Evolutionary conservation across 306 rosid species (phyloP), one percentile per base, ranked within the genome.

Genomic region (Vigna radiata): DNA sequence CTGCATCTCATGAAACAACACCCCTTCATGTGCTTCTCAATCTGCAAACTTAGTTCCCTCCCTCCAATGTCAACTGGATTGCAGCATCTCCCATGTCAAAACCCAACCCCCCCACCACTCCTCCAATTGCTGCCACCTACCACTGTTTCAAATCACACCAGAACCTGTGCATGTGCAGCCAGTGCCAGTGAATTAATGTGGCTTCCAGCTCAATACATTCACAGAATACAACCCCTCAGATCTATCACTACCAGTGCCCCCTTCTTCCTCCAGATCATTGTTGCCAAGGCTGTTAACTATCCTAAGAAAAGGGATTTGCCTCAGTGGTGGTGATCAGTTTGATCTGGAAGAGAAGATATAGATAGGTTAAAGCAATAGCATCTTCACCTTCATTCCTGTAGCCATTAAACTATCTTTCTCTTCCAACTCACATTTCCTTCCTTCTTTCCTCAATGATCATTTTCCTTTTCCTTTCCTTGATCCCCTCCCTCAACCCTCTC

Each of bases 321-420:
- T 25, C 27, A 25, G 27, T 62, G 46, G 47, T 29, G 44, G 46
- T 33, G 68, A 1, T n/a, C 47, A 36, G 47, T n/a, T 61, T 33
- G 68, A 36, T 33, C 25, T 16, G 25, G 25, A 62, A 33, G 11
- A 60, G 13, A 6, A 16, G 66, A 9, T 29, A 60, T 15, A 13
- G 12, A 60, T 60, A 14, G 66, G 66, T 25, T 14, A 60, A 27
- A 60, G 43, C 27, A 14, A 18, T 36, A 62, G 68, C 36, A 31
- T 36, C 6, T 61, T 61, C 68, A 61, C 68, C 6, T 46, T 29
- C 25, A 63, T 37, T 37, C 17, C 69, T 63, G 15, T 63, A 63
- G 8, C 29, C 16, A 6, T 4, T 39, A 8, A 37, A 25, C 49
- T 37, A 64, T 64, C 49, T 39, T 16, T 39, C 52, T 39, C 50